Conservation (phyloP, 345 rosid genomes). For the Kandelia obovata region DNA sequence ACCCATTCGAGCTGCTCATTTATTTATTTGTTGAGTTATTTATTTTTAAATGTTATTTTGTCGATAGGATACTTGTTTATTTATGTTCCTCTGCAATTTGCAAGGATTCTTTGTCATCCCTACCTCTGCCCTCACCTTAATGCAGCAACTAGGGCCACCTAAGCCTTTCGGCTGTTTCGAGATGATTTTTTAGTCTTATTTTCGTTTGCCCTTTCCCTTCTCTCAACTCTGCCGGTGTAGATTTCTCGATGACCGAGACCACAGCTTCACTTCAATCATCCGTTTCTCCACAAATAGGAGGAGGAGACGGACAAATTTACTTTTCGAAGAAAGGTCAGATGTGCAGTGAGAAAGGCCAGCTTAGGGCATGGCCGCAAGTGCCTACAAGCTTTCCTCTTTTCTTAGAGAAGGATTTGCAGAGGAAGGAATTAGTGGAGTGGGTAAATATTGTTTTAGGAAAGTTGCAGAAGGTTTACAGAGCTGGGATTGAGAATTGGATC, state of each 20-base stretch:
- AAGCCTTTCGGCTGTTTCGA: too few species aligned
- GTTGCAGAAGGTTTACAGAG: conserved; percentile 93
- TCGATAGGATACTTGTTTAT: too few species aligned
- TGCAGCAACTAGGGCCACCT: too few species aligned
- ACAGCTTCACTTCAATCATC: background rate
- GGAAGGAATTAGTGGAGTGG: conserved; percentile 99
- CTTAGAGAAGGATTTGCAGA: conserved; percentile 87
- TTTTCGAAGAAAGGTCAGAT: conserved; percentile 23
- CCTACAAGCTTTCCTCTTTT: conserved; percentile 76
- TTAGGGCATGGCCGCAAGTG: conserved; percentile 67
- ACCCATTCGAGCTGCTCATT: too few species aligned
- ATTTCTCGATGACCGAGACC: background rate
- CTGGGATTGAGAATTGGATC: conserved; percentile 87
- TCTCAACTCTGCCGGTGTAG: conserved; percentile 38
- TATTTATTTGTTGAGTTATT: too few species aligned
- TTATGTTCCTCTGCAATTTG: too few species aligned
- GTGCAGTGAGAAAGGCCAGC: conserved; percentile 10
- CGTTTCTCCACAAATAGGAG: background rate
- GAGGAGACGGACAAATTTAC: conserved; percentile 16
- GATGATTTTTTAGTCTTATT: too few species aligned
- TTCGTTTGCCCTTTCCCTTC: background rate
- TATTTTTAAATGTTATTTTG: too few species aligned
- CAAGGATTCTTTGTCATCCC: too few species aligned
- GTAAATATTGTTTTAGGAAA: conserved; percentile 97
- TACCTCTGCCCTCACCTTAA: too few species aligned